Percentiles rank a stretch among this genome's conserved stretches.
Evolutionary conservation across 2,329 filamentous ascomycete species (phyloP).

Genomic region (Fusarium sublunatum): DNA sequence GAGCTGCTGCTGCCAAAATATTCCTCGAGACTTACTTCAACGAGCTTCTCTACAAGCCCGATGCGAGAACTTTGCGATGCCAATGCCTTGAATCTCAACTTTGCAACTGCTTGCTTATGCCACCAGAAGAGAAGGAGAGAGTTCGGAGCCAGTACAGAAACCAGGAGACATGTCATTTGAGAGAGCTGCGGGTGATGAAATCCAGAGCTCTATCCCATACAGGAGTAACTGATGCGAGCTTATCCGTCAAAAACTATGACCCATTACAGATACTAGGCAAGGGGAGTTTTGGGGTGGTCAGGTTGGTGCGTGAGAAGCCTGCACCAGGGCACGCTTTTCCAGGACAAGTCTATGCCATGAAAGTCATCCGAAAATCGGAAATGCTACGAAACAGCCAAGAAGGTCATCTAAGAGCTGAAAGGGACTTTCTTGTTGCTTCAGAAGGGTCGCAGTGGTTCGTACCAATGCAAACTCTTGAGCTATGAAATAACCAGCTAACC

Average conservation of each 20-base stretch:
- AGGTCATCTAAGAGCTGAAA: slow-evolving; percentile 88
- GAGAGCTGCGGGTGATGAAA: slow-evolving; percentile 78
- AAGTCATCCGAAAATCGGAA: slow-evolving; percentile 91
- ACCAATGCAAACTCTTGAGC: background rate
- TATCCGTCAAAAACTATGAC: slow-evolving; percentile 68
- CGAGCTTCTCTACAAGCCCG: slow-evolving; percentile 66
- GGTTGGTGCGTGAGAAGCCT: slow-evolving; percentile 78
- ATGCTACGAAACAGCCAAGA: slow-evolving; percentile 94
- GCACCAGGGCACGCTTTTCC: slow-evolving; percentile 45
- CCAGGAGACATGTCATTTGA: slow-evolving; percentile 79
- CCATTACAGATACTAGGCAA: slow-evolving; percentile 86
- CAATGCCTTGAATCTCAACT: slow-evolving; percentile 62
- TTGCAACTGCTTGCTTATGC: slow-evolving; percentile 63
- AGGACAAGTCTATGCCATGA: slow-evolving; percentile 87
- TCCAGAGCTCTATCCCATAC: slow-evolving; percentile 59
- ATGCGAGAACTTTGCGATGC: slow-evolving; percentile 46
- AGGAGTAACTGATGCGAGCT: slow-evolving; percentile 7
- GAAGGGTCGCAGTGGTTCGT: slow-evolving; percentile 83
- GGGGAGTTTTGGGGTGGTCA: slow-evolving; percentile 93
- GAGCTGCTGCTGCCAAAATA: slow-evolving; percentile 82
- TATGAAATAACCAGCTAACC: background rate
- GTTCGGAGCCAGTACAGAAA: slow-evolving; percentile 69
- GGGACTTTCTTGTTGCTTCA: slow-evolving; percentile 90
- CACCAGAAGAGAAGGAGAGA: slow-evolving; percentile 65
- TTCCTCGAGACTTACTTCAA: slow-evolving; percentile 89